A percentile compares a stretch with the other conserved stretches of the same genome.
Conservation (phyloP, 768 basidiomycete genomes). For the Hygrocybe punicea region DNA sequence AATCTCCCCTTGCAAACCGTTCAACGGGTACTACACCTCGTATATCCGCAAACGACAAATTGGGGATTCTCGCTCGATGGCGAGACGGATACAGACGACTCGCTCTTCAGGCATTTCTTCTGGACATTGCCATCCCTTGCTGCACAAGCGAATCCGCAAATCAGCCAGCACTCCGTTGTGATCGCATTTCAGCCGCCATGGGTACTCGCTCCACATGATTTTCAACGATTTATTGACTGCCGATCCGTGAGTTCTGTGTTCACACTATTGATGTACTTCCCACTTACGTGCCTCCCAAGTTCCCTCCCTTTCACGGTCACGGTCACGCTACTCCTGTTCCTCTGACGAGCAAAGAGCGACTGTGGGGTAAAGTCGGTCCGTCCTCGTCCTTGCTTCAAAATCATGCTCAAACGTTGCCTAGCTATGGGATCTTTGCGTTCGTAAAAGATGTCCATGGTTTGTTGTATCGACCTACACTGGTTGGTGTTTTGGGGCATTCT, state of each 20-base stretch:
- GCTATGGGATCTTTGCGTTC: slow-evolving; percentile 58
- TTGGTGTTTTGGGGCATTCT: slow-evolving; percentile 62
- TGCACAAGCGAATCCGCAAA: slow-evolving; percentile 11
- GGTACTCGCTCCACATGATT: slow-evolving; percentile 52
- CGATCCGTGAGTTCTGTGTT: slow-evolving; percentile 32
- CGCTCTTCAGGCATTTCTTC: slow-evolving; percentile 45
- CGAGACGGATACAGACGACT: slow-evolving; percentile 33
- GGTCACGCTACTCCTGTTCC: slow-evolving; percentile 33
- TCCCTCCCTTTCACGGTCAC: slow-evolving; percentile 37
- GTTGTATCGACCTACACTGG: slow-evolving; percentile 57
- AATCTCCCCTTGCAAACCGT: slow-evolving; percentile 51
- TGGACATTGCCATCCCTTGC: slow-evolving; percentile 31
- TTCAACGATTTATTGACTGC: slow-evolving; percentile 50
- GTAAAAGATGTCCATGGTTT: slow-evolving; percentile 50
- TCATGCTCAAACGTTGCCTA: slow-evolving; percentile 15
- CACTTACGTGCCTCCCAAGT: slow-evolving; percentile 26
- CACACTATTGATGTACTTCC: neutral
- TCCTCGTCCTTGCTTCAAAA: neutral
- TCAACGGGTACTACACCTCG: slow-evolving; percentile 45
- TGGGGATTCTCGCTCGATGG: slow-evolving; percentile 43
- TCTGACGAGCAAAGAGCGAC: slow-evolving; percentile 45
- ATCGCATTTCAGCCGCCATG: slow-evolving; percentile 62
- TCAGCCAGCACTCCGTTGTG: slow-evolving; percentile 38
- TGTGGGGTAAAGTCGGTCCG: slow-evolving; percentile 56
- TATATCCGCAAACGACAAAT: slow-evolving; percentile 40